Conservation (phyloP, 2,329 filamentous ascomycete species). For the Ophiostoma tasmaniense region DNA sequence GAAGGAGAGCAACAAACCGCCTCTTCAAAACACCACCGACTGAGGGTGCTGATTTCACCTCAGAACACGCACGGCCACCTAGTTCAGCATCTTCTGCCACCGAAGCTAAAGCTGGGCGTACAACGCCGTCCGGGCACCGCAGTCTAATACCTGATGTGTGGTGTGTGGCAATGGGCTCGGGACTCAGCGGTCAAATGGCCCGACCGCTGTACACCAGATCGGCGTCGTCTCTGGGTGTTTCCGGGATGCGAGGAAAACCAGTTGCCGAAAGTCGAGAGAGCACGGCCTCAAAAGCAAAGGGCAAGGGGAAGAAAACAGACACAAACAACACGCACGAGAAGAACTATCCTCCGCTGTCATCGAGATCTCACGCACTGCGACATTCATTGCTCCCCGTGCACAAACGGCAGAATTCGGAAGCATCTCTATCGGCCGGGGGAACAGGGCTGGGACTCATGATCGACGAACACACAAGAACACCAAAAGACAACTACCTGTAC, state of each 20-base stretch:
- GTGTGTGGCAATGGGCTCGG: conserved; percentile 10
- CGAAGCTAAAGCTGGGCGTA: not conserved
- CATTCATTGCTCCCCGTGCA: conserved; percentile 17
- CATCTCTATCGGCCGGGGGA: not conserved
- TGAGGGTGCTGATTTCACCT: conserved; percentile 20
- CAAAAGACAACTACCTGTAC: conserved; percentile 12
- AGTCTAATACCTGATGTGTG: conserved; percentile 10
- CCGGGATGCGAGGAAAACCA: not conserved
- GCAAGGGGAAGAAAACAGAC: not conserved
- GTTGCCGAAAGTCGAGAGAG: not conserved
- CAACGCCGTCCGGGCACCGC: not conserved
- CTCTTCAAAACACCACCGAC: conserved; percentile 32
- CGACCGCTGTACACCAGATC: not conserved
- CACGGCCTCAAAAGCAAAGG: not conserved
- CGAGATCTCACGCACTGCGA: conserved; percentile 27
- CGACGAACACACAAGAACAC: not conserved
- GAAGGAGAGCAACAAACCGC: conserved; percentile 27
- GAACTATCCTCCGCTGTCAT: conserved; percentile 26
- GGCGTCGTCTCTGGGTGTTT: not conserved
- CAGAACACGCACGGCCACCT: conserved; percentile 7
- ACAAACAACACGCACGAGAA: not conserved
- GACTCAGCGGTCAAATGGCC: not conserved
- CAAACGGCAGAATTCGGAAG: conserved; percentile 20
- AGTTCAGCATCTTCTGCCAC: not conserved
- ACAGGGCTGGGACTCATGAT: not conserved